These are phyloP conservation scores for Aspergillus nidulans DNA, from an alignment of 495 filamentous ascomycete species.

Conservation along the genomic window DNA sequence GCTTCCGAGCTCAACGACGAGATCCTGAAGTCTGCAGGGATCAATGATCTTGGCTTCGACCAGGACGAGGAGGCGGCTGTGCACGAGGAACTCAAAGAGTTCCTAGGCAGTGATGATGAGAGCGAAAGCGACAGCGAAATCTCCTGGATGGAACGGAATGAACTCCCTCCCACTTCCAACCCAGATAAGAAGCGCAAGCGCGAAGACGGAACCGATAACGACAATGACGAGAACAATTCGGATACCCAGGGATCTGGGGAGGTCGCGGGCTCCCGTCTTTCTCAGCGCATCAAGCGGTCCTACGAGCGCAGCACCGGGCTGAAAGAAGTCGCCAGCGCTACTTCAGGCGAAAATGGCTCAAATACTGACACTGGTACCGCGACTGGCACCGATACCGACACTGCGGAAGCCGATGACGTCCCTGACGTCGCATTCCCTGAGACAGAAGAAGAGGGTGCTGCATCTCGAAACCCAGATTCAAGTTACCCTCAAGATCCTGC, in stretches of 20 bases:
- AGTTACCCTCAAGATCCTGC: constrained; percentile 27
- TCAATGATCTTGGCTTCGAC: constrained; percentile 39
- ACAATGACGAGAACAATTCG: constrained; percentile 21
- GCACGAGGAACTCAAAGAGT: constrained; percentile 74
- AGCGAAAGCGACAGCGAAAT: constrained; percentile 46
- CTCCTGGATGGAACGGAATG: constrained; percentile 22
- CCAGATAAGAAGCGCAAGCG: constrained; percentile 41
- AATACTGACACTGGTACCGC: not conserved
- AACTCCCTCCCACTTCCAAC: constrained; percentile 5
- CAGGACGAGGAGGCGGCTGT: constrained; percentile 46
- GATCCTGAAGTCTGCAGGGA: constrained; percentile 30
- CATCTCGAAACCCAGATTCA: constrained; percentile 10
- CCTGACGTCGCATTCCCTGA: constrained; percentile 1
- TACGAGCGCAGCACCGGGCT: constrained; percentile 44
- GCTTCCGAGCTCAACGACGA: constrained; percentile 40
- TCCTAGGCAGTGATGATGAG: constrained; percentile 64
- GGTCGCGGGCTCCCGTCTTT: constrained; percentile 33
- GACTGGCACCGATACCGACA: constrained; percentile 22
- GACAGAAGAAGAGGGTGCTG: constrained; percentile 15
- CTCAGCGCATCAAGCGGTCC: constrained; percentile 48
- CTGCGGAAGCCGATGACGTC: constrained; percentile 39
- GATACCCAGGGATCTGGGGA: constrained; percentile 36
- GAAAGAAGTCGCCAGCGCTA: constrained; percentile 38
- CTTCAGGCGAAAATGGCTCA: constrained; percentile 21
- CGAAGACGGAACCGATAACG: constrained; percentile 28